A percentile compares a stretch with the other conserved stretches of the same genome.
These are phyloP conservation scores for Clitopilus passeckerianus DNA, from an alignment of 768 basidiomycete species.

Conservation along the genomic window DNA sequence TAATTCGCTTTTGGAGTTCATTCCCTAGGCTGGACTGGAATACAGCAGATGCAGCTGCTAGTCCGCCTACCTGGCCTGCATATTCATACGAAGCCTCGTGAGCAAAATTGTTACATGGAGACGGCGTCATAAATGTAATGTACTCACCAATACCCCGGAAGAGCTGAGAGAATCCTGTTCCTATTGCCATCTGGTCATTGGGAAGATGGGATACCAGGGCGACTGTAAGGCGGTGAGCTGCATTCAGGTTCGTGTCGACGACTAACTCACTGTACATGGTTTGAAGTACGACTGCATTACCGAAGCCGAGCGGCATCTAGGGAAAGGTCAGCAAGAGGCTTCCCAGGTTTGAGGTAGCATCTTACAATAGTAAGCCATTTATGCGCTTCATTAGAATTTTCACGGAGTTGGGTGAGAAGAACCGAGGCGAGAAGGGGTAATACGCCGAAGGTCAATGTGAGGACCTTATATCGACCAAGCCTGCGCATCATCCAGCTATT, in stretches of 20 bases:
- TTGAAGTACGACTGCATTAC: slow-evolving; percentile 61
- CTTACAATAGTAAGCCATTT: slow-evolving; percentile 44
- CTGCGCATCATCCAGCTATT: slow-evolving; percentile 41
- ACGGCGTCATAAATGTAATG: background rate
- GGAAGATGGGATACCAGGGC: slow-evolving; percentile 53
- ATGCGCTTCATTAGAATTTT: slow-evolving; percentile 34
- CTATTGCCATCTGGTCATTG: slow-evolving; percentile 48
- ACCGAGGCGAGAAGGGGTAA: slow-evolving; percentile 42
- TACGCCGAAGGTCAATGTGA: slow-evolving; percentile 44
- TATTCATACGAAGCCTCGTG: background rate
- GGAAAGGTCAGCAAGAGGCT: slow-evolving; percentile 4
- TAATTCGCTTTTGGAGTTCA: slow-evolving; percentile 42
- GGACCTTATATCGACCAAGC: slow-evolving; percentile 44
- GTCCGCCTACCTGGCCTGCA: slow-evolving; percentile 55
- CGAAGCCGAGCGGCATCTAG: slow-evolving; percentile 59
- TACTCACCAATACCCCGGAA: slow-evolving; percentile 52
- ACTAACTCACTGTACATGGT: slow-evolving; percentile 46
- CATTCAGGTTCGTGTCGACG: background rate
- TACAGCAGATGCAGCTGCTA: slow-evolving; percentile 53
- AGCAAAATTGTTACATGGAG: background rate
- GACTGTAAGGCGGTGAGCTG: slow-evolving; percentile 24
- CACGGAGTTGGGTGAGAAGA: slow-evolving; percentile 34
- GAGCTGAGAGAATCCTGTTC: slow-evolving; percentile 54
- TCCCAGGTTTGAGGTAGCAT: background rate
- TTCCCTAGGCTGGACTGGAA: slow-evolving; percentile 48